Percentiles rank a stretch among this genome's conserved stretches.
Conservation (phyloP, 2,329 filamentous ascomycete genomes). For the Botryotinia narcissicola region DNA sequence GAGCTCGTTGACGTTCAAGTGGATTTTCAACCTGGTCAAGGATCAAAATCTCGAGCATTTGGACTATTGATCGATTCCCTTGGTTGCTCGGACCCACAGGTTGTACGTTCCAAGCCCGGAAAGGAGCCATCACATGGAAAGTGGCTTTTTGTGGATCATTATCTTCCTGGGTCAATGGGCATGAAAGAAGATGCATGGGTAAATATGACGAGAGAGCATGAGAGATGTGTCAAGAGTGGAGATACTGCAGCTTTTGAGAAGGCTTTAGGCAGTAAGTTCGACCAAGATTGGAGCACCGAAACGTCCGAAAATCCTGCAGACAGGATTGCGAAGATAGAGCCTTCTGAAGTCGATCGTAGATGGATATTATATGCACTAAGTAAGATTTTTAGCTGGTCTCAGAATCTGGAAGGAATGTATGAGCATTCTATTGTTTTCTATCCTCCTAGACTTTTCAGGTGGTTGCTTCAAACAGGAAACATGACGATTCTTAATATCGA, state of each 20-base stretch:
- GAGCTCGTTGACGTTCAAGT: slow-evolving; percentile 67
- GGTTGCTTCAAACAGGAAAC: slow-evolving; percentile 59
- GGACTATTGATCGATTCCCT: slow-evolving; percentile 72
- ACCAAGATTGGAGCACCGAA: slow-evolving; percentile 27
- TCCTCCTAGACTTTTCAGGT: slow-evolving; percentile 52
- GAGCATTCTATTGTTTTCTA: slow-evolving; percentile 45
- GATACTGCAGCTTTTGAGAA: slow-evolving; percentile 44
- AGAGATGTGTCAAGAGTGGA: slow-evolving; percentile 40
- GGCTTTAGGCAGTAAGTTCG: slow-evolving; percentile 41
- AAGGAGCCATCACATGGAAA: slow-evolving; percentile 18
- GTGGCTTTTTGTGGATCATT: slow-evolving; percentile 30
- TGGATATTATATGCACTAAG: slow-evolving; percentile 57
- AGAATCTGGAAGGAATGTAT: slow-evolving; percentile 22
- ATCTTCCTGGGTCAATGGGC: slow-evolving; percentile 32
- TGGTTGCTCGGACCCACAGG: slow-evolving; percentile 57
- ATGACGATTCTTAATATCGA: slow-evolving; percentile 58
- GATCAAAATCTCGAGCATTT: slow-evolving; percentile 54
- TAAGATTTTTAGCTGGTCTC: slow-evolving; percentile 45
- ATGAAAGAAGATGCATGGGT: slow-evolving; percentile 25
- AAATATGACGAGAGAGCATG: slow-evolving; percentile 33
- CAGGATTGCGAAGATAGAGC: slow-evolving; percentile 40
- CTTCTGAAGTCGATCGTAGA: slow-evolving; percentile 59
- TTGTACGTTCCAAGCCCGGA: slow-evolving; percentile 26
- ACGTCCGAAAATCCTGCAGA: slow-evolving; percentile 21
- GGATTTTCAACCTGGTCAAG: slow-evolving; percentile 57